Conservation (phyloP, 2,329 filamentous ascomycete species). For the Macroventuria anomochaeta region DNA sequence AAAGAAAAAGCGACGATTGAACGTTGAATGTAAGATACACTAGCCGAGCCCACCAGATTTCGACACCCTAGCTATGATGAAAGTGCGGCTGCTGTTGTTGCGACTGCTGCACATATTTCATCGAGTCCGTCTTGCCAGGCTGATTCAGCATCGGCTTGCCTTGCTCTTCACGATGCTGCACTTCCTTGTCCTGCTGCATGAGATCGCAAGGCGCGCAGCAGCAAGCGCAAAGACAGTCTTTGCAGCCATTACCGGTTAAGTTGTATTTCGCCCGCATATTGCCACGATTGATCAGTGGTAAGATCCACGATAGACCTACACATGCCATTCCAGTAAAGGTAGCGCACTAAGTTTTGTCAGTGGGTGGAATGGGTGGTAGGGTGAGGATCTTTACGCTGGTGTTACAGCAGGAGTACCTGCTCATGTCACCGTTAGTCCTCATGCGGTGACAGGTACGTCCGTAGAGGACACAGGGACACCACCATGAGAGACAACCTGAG, state of each 20-base stretch:
- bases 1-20: too few relatives aligned
- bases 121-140: constrained; percentile 29
- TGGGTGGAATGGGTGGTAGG: background rate
- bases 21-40: too few relatives aligned
- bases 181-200: constrained; percentile 45
- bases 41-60: too few relatives aligned
- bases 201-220: constrained; percentile 45
- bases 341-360: constrained; percentile 32
- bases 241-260: constrained; percentile 41
- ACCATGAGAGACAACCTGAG: constrained; percentile 43
- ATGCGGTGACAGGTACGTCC: constrained; percentile 40
- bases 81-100: constrained; percentile 17
- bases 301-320: constrained; percentile 38
- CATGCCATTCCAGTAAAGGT: constrained; percentile 34
- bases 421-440: constrained; percentile 37
- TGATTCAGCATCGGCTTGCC: constrained; percentile 22
- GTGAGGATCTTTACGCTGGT: constrained; percentile 21
- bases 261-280: constrained; percentile 43
- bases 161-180: constrained; percentile 29
- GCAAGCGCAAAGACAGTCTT: constrained; percentile 44
- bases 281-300: constrained; percentile 41
- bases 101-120: constrained; percentile 36
- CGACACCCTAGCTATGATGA: background rate
- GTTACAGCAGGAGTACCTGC: constrained; percentile 39
- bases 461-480: constrained; percentile 43